Base-by-base conservation (phyloP, 257 asterid genomes). In the Solanum paucissectum region DNA sequence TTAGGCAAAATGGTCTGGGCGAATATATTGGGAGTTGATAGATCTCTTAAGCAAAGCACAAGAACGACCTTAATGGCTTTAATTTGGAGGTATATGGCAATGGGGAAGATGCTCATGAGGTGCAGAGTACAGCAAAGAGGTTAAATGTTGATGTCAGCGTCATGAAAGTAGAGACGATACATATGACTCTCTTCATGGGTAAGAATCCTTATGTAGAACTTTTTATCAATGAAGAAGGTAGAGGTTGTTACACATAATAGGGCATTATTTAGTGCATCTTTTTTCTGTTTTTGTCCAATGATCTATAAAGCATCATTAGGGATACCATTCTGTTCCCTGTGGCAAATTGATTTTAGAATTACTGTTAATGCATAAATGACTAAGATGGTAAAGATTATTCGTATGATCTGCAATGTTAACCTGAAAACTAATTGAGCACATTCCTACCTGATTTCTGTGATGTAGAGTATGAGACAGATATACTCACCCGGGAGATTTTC, bases 1-100 rank as follows among this genome's bases (percentile, higher is more conserved):
- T 83, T 95, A 85, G 98, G 98, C 90, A 95, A 97, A 95, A 94
- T 97, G 98, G 98, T 95, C 69, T 94, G 99, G 99, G 98, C 98
- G 32, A 97, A 95, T 98, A 86, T 95, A 93, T 44, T 92, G 90
- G 90, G 98, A 97, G 92, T 89, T 96, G 92, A 93, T 96, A 87
- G 98, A 97, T 90, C 92, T 97, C 89, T 89, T 96, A 85, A 85
- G 92, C 95, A 74, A 95, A 92, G 93, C 98, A 94, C 84, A 93
- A 93, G 83, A 94, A 87, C 14, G 96, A 95, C 87, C 96, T 96
- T n/a, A 93, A 93, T 36, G 99, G 98, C 87, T 97, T 97, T 93
- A 93, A 94, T 90, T 91, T 97, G 91, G 99, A 97, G 84, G 98
- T 95, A 73, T 97, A 91, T 83, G 99, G 98, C 81, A 94, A 95